Evolutionary conservation across 495 filamentous ascomycete species (phyloP).

Genomic region (Podospora didyma): DNA sequence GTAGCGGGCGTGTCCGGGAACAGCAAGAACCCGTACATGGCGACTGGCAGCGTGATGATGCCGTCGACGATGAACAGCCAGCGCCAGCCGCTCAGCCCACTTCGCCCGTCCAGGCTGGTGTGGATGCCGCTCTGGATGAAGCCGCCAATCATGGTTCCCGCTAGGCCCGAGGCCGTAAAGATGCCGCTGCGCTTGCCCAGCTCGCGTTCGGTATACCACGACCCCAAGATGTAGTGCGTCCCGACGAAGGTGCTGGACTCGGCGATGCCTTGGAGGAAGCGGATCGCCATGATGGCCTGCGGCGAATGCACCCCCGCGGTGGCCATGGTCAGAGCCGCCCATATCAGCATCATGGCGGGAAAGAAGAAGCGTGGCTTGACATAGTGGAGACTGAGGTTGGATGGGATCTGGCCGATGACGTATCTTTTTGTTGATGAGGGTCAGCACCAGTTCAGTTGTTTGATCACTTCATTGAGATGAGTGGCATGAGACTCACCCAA

Average conservation of each 20-base stretch:
- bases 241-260: constrained; percentile 60
- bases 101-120: constrained; percentile 42
- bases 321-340: constrained; percentile 59
- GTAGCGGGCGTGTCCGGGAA: constrained; percentile 58
- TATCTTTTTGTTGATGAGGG: constrained; percentile 35
- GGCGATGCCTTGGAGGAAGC: constrained; percentile 63
- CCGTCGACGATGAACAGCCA: constrained; percentile 62
- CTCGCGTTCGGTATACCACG: constrained; percentile 64
- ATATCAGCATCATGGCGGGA: constrained; percentile 56
- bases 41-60: constrained; percentile 53
- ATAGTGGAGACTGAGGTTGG: constrained; percentile 56
- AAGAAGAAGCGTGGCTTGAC: constrained; percentile 57
- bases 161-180: constrained; percentile 50
- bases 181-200: constrained; percentile 58
- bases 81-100: constrained; percentile 57
- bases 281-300: constrained; percentile 58
- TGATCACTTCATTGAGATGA: constrained; percentile 3
- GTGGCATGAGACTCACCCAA: constrained; percentile 21
- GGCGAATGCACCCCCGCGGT: constrained; percentile 49
- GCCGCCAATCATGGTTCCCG: constrained; percentile 46
- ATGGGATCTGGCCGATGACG: constrained; percentile 57
- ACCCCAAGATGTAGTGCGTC: constrained; percentile 62
- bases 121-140: constrained; percentile 62
- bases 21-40: constrained; percentile 53
- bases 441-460: constrained; percentile 11